Percentiles rank a stretch among this genome's conserved stretches.
Conservation (phyloP, 352 stramenopile species). For the Pythium utonaiense region DNA sequence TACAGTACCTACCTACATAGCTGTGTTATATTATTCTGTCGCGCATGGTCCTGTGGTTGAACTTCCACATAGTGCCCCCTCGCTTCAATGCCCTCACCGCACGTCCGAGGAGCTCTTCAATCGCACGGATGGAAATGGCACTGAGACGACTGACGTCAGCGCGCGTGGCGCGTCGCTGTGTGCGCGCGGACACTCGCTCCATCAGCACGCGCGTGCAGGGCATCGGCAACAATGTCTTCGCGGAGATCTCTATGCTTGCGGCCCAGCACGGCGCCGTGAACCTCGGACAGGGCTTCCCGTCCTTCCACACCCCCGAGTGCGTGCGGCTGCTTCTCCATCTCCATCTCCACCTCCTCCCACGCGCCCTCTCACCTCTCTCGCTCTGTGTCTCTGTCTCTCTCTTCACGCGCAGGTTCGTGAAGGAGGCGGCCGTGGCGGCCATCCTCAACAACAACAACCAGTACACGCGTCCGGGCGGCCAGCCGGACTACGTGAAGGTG, state of each 20-base stretch:
- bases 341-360: neutral
- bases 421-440: conserved; percentile 81
- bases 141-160: conserved; percentile 3
- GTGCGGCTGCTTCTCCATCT: neutral
- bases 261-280: conserved; percentile 87
- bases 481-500: conserved; percentile 72
- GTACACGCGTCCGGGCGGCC: conserved; percentile 86
- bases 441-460: conserved; percentile 83
- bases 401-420: conserved; percentile 64
- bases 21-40: conserved; percentile 1
- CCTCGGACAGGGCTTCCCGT: conserved; percentile 95
- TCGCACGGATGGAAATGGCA: neutral
- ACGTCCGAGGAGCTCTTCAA: neutral
- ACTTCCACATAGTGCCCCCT: neutral
- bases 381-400: neutral
- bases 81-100: neutral
- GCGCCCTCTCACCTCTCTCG: neutral
- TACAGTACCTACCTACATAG: no score
- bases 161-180: neutral
- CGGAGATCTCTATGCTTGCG: conserved; percentile 85
- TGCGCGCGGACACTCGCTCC: conserved; percentile 14
- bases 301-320: conserved; percentile 87
- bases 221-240: conserved; percentile 81
- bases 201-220: conserved; percentile 63
- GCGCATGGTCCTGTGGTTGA: neutral